Evolutionary conservation across 1,284 basidiomycete species (phyloP).

Genomic region (Apiotrichum veenhuisii): DNA sequence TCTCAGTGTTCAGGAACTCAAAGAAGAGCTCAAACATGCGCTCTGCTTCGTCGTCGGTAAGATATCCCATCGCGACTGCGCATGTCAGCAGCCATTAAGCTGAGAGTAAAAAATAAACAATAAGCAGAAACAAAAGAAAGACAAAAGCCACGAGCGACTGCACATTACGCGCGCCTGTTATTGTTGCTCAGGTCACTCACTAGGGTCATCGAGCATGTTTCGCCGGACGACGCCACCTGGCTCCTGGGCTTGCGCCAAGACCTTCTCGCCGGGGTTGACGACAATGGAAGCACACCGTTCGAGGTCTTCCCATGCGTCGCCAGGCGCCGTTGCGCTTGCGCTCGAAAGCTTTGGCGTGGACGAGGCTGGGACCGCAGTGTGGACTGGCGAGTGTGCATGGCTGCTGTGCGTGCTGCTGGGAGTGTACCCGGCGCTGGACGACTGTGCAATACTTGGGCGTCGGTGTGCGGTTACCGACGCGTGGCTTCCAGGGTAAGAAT

Average conservation of each 20-base stretch:
- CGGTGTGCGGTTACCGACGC: background rate
- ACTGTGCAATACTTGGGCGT: background rate
- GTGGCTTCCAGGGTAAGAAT: background rate
- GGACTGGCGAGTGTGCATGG: background rate
- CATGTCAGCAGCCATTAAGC: background rate
- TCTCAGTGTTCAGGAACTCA: slow-evolving; percentile 15
- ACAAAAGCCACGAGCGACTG: no score
- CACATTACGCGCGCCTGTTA: background rate
- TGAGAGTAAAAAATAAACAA: background rate
- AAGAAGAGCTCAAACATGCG: slow-evolving; percentile 5
- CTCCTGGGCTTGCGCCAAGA: background rate
- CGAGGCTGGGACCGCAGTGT: background rate
- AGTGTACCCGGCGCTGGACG: background rate
- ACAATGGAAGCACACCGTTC: background rate
- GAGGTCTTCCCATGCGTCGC: background rate
- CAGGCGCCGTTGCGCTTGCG: background rate
- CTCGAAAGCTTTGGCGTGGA: background rate
- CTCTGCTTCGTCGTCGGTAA: slow-evolving; percentile 1
- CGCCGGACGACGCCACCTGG: background rate
- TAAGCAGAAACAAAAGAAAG: no score
- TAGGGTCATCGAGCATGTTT: slow-evolving; percentile 6
- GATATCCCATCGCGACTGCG: background rate
- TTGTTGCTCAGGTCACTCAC: background rate
- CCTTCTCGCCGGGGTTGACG: background rate
- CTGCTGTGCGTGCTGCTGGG: background rate